These are phyloP conservation scores for Herpotrichia juniperi DNA, from an alignment of 2,329 filamentous ascomycete genomes.

Conservation along the genomic window DNA sequence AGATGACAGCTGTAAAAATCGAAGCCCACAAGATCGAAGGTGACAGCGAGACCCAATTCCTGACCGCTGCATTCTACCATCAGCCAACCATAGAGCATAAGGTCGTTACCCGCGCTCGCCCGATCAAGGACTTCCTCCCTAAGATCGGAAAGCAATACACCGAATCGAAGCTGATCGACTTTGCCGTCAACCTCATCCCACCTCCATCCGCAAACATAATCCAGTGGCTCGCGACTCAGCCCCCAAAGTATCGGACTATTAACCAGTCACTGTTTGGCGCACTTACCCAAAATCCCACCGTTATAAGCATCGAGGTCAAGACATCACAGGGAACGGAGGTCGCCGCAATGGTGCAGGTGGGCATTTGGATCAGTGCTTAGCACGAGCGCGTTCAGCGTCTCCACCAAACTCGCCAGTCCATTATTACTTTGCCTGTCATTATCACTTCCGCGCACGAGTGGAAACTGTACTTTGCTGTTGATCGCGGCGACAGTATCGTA, in stretches of 20 bases:
- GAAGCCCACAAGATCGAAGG: not conserved
- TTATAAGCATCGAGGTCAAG: conserved; percentile 3
- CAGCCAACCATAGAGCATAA: conserved; percentile 1
- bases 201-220: conserved; percentile 1
- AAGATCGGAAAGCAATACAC: conserved; percentile 4
- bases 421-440: conserved; percentile 2
- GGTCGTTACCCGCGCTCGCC: conserved; percentile 1
- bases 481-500: conserved; percentile 2
- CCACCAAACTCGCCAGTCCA: conserved; percentile 1
- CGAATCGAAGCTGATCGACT: conserved; percentile 1
- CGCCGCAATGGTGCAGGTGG: conserved; percentile 1
- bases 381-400: conserved; percentile 1
- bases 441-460: conserved; percentile 1
- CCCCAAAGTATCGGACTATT: conserved; percentile 1
- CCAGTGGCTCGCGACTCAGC: not conserved
- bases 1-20: conserved; percentile 1
- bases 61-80: conserved; percentile 1
- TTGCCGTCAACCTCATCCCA: conserved; percentile 1
- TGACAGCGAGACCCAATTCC: conserved; percentile 1
- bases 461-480: not conserved
- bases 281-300: conserved; percentile 1
- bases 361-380: conserved; percentile 2
- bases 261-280: not conserved
- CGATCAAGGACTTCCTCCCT: conserved; percentile 6
- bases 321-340: conserved; percentile 4